These are phyloP conservation scores for Chrysoporthe deuterocubensis DNA, from an alignment of 2,329 filamentous ascomycete genomes.

Conservation along the genomic window DNA sequence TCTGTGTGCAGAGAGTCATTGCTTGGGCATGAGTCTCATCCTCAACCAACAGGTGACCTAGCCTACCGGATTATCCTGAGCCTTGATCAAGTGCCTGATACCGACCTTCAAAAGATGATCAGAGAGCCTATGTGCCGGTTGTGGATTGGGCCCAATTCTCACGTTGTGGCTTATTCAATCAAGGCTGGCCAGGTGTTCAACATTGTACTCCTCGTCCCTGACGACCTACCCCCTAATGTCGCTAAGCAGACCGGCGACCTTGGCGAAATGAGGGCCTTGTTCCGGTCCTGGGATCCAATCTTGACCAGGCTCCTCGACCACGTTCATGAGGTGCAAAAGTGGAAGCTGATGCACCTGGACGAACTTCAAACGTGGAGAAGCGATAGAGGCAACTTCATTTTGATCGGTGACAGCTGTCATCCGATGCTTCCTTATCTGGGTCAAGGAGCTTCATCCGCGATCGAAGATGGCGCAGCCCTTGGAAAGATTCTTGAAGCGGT, in stretches of 20 bases:
- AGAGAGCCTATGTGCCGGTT: conserved; percentile 57
- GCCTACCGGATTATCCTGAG: neutral
- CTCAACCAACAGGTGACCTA: neutral
- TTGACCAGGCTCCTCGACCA: neutral
- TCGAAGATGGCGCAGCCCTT: conserved; percentile 71
- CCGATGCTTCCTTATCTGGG: conserved; percentile 67
- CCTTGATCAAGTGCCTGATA: conserved; percentile 35
- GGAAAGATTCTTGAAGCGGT: too few relatives aligned
- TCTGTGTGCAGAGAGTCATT: neutral
- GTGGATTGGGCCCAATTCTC: conserved; percentile 66
- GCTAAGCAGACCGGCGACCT: conserved; percentile 55
- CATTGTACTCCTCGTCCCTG: conserved; percentile 67
- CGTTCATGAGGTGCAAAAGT: conserved; percentile 55
- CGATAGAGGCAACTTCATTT: too few relatives aligned
- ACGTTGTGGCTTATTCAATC: conserved; percentile 67
- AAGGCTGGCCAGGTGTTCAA: conserved; percentile 64
- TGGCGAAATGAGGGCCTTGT: conserved; percentile 64
- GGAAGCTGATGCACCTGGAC: conserved; percentile 62
- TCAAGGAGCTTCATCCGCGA: conserved; percentile 67
- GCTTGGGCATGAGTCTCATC: neutral
- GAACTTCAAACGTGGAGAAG: too few relatives aligned
- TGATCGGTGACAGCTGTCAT: conserved; percentile 62
- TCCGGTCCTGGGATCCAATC: conserved; percentile 65
- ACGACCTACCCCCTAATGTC: conserved; percentile 53
- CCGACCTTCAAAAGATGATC: conserved; percentile 51